Evolutionary conservation across 331 rosid genomes (phyloP).

Genomic region (Malus hybrid): DNA sequence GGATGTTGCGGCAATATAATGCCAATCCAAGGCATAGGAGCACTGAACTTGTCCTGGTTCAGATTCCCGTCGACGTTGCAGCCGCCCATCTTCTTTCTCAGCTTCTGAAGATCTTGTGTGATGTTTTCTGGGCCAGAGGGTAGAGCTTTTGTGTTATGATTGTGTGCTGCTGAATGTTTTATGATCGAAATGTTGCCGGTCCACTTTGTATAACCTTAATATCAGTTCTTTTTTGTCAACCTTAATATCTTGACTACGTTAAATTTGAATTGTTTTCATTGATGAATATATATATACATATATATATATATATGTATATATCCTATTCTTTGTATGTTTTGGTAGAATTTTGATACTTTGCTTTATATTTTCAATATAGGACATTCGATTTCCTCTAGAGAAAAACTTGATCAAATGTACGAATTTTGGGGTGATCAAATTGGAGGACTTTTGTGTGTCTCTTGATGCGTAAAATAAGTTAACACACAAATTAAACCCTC

Average conservation of each 20-base stretch:
- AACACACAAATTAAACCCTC: too few relatives aligned
- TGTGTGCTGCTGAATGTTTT: neutral
- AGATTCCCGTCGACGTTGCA: conserved; percentile 45
- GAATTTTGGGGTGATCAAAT: too few relatives aligned
- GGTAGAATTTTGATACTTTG: too few relatives aligned
- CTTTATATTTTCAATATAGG: too few relatives aligned
- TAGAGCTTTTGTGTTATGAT: neutral
- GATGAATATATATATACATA: too few relatives aligned
- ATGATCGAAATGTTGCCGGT: neutral
- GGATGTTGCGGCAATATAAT: conserved; percentile 72
- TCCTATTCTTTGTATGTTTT: too few relatives aligned
- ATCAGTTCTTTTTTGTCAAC: neutral
- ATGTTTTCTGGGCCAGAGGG: neutral
- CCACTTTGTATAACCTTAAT: neutral
- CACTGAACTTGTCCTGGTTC: conserved; percentile 55
- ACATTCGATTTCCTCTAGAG: too few relatives aligned
- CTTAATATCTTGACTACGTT: neutral
- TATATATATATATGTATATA: too few relatives aligned
- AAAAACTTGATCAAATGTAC: too few relatives aligned
- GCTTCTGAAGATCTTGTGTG: neutral
- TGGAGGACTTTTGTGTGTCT: too few relatives aligned
- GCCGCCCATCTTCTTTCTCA: conserved; percentile 43
- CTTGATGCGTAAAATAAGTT: too few relatives aligned
- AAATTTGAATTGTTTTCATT: too few relatives aligned
- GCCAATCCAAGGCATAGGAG: conserved; percentile 94